Percentiles rank a stretch among this genome's conserved stretches.
Conservation (phyloP, 23 red algal genomes). For the Chondrus crispus region DNA sequence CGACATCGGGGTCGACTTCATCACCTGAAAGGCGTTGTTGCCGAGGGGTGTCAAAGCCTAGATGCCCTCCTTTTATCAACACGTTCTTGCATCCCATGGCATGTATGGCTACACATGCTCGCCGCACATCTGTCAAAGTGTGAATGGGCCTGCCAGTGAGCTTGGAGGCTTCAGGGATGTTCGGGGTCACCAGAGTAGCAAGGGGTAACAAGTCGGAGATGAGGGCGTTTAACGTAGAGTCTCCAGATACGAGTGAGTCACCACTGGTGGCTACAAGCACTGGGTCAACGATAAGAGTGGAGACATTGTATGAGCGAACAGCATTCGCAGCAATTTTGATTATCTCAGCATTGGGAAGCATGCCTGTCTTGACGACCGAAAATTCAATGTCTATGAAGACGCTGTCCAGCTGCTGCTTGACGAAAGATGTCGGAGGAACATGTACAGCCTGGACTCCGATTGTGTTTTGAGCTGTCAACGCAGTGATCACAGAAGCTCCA, state of each 20-base stretch:
- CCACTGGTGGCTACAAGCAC: constrained; percentile 83
- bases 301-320: constrained; percentile 12
- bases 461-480: constrained; percentile 97
- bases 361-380: constrained; percentile 88
- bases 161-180: constrained; percentile 80
- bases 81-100: constrained; percentile 56
- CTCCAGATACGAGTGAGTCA: constrained; percentile 1
- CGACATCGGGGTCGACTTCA: neutral
- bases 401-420: constrained; percentile 72
- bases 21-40: neutral
- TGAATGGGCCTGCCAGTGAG: constrained; percentile 39
- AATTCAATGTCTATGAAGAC: constrained; percentile 76
- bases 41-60: neutral
- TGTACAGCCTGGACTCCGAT: constrained; percentile 74
- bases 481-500: constrained; percentile 87
- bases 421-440: constrained; percentile 35
- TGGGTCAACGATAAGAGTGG: constrained; percentile 75
- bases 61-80: constrained; percentile 95
- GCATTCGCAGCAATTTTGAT: constrained; percentile 36
- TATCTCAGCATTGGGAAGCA: constrained; percentile 65
- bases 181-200: constrained; percentile 84
- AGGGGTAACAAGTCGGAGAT: constrained; percentile 63
- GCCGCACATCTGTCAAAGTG: constrained; percentile 33
- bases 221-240: constrained; percentile 26
- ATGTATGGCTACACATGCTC: constrained; percentile 32